Base-by-base conservation (phyloP, 2,329 filamentous ascomycete genomes). In the Diaporthe citrichinensis region DNA sequence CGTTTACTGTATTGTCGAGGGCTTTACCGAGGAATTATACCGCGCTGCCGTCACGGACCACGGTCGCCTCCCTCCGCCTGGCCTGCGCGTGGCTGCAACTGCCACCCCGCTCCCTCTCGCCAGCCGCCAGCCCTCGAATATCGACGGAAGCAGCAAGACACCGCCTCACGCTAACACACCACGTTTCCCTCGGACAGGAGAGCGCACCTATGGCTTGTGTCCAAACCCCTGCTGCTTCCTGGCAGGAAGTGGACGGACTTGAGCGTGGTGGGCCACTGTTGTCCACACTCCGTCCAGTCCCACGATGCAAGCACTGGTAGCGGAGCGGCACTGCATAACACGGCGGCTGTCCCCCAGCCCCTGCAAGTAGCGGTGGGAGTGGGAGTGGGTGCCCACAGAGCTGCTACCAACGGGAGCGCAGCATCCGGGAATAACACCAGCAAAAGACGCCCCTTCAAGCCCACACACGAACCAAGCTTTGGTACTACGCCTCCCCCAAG, bases 391-490 rank as follows among this genome's bases (percentile, higher is more conserved):
- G 68, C 36, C 51, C 53, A 46, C 39, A 36, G 12, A n/a, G 28
- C 68, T 20, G 55, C 36, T 34, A 59, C 51, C 55, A 71, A 59
- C 53, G 25, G 68, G 68, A 44, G 39, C 53, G 12, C 53, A 46
- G 51, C 68, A 59, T 59, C 53, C 68, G 68, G 68, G 53, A 71
- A 71, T 71, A 71, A 71, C 68, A 71, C 51, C 68, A 71, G 59
- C 36, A 58, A 46, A 71, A 15, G 34, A 10, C 36, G 62, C 23
- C 46, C 65, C 68, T 44, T 23, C 68, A 58, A 57, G 36, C 17
- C 68, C 68, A 71, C 53, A 9, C 34, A 49, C 65, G 34, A 53
- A 68, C 65, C 65, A 53, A 71, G 49, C 68, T 58, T 71, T 41
- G 39, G 53, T 14, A 31, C 53, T 46, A 34, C 68, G 68, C 57